These are phyloP conservation scores for Filosporella fistucella DNA, from an alignment of 495 filamentous ascomycete species.

Conservation along the genomic window DNA sequence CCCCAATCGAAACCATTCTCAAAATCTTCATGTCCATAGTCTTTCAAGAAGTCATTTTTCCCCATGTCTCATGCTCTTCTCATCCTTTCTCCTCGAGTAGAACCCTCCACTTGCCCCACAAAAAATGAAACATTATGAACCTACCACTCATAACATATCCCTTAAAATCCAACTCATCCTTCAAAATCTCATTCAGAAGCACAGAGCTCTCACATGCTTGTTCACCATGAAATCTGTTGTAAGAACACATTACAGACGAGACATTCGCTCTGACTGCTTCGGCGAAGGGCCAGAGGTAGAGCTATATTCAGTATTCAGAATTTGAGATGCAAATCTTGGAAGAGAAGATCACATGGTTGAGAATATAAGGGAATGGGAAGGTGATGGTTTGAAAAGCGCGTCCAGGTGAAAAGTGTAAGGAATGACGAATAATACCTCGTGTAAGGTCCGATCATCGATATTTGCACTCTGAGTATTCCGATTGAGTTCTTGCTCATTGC, in stretches of 20 bases:
- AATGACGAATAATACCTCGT: slow-evolving; percentile 66
- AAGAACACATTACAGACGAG: slow-evolving; percentile 87
- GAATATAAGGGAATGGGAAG: too few species aligned
- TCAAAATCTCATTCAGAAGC: slow-evolving; percentile 69
- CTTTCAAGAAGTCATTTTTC: too few species aligned
- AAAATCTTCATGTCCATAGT: too few species aligned
- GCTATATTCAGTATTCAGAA: slow-evolving; percentile 40
- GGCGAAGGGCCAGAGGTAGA: slow-evolving; percentile 85
- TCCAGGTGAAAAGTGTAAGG: too few species aligned
- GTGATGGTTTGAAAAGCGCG: too few species aligned
- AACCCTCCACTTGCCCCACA: too few species aligned
- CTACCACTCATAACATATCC: slow-evolving; percentile 78
- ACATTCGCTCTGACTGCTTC: slow-evolving; percentile 72
- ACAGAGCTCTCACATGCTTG: slow-evolving; percentile 64
- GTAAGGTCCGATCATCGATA: slow-evolving; percentile 87
- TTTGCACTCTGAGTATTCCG: slow-evolving; percentile 60
- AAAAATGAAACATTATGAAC: too few species aligned
- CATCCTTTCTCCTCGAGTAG: too few species aligned
- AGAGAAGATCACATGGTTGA: too few species aligned
- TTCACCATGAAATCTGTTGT: slow-evolving; percentile 77
- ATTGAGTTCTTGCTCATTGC: slow-evolving; percentile 74
- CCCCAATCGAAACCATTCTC: too few species aligned
- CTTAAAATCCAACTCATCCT: slow-evolving; percentile 88
- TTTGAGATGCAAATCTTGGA: not conserved
- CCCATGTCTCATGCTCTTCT: too few species aligned